These are phyloP conservation scores for Botrytis fragariae DNA, from an alignment of 2,329 filamentous ascomycete species.

Conservation along the genomic window DNA sequence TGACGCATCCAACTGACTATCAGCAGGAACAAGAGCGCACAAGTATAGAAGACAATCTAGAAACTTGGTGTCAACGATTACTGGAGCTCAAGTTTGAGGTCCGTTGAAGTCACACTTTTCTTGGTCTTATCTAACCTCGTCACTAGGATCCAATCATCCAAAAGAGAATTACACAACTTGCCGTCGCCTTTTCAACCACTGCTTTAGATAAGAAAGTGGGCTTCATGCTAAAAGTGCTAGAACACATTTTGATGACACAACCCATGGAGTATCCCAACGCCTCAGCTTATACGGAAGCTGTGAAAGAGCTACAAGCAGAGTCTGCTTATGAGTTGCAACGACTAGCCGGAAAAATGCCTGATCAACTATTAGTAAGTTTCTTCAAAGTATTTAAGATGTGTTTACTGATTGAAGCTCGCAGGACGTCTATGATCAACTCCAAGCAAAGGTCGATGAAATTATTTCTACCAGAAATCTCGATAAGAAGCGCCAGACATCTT, in stretches of 20 bases:
- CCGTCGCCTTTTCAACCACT: conserved; percentile 80
- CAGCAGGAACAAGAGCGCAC: conserved; percentile 49
- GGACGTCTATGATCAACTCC: conserved; percentile 84
- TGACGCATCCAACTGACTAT: conserved; percentile 25
- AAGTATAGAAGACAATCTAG: conserved; percentile 61
- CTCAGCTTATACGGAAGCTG: conserved; percentile 76
- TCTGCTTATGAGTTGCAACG: conserved; percentile 86
- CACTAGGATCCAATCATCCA: conserved; percentile 70
- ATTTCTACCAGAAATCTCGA: conserved; percentile 70
- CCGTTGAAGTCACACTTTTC: not conserved
- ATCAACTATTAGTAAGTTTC: conserved; percentile 66
- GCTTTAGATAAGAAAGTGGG: conserved; percentile 72
- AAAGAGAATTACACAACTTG: conserved; percentile 76
- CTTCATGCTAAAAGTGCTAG: conserved; percentile 85
- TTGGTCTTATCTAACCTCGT: conserved; percentile 23
- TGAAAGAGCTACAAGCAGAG: conserved; percentile 82
- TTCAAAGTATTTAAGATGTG: not conserved
- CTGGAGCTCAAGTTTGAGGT: conserved; percentile 66
- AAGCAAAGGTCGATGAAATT: conserved; percentile 78
- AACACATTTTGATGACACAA: conserved; percentile 84
- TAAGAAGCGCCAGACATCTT: conserved; percentile 79
- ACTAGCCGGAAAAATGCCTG: conserved; percentile 84
- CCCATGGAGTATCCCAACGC: conserved; percentile 70
- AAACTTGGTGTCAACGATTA: conserved; percentile 71
- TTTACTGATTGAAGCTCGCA: conserved; percentile 32